Base-by-base conservation (phyloP, 129 eudicot species). In the Centrapalus pauciflorus region DNA sequence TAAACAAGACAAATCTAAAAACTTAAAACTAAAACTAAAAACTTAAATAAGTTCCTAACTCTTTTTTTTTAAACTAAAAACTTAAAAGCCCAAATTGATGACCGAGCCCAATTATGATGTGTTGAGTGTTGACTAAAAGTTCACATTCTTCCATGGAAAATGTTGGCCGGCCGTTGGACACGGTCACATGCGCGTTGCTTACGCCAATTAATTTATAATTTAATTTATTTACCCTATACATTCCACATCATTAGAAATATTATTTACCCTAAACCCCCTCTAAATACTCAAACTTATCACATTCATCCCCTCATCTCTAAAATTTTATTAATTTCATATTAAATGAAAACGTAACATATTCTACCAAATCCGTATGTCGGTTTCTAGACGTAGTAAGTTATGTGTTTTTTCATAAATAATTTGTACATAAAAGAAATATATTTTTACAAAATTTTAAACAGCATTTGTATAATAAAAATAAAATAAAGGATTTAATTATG, bases 91-190 rank as follows among this genome's bases (percentile, higher is more conserved):
- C 68, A 33, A 46, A 41, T 43, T 6, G 54, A 56, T 46, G 73
- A 74, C 45, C 38, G 41, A 74, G 63, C 79, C 79, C 68, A 66
- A 66, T 75, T 45, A 75, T 75, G 73, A 43, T 19, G 71, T 21
- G 67, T 56, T 65, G 72, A 27, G 71, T 21, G 67, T 56, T 65
- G 72, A 41, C 59, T 28, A 34, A 29, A 3, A n/a, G n/a, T 2
- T 65, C 58, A n/a, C 66, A 30, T 13, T 14, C 25, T 43, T 20
- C 65, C 51, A 46, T 38, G 16, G 51, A 66, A n/a, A 14, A 62
- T 70, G 76, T 77, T 56, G 69, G 79, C 73, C 76, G 77, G 84
- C 84, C 76, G 26, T 49, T 70, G 54, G 79, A 79, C 84, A 79
- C n/a, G 56, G 74, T 82, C 87, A 75, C 77, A 82, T 66, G 58